phyloP scores from a whole-genome alignment of 148 eudicot species.

The Chenopodium berlandieri region DNA sequence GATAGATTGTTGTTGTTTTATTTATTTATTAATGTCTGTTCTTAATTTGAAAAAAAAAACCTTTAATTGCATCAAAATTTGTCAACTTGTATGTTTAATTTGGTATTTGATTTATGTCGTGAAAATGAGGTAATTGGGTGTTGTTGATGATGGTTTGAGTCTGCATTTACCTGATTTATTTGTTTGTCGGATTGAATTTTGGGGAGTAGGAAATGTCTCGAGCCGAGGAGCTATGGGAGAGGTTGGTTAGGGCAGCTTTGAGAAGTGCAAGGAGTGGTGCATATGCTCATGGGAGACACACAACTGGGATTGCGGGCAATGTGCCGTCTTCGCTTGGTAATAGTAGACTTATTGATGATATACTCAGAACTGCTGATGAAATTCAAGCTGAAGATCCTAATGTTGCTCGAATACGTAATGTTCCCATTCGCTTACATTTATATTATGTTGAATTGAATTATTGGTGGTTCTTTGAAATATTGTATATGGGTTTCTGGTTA shows the following conservation, averaged over 20 bases:
- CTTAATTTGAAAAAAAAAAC: neutral
- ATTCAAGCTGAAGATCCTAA: constrained; percentile 92
- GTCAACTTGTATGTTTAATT: neutral
- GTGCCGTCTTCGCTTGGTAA: constrained; percentile 91
- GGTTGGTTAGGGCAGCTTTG: constrained; percentile 84
- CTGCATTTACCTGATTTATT: neutral
- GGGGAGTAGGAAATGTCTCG: constrained; percentile 68
- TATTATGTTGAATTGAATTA: too few relatives aligned
- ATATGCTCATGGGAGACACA: constrained; percentile 63
- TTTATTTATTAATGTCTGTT: too few relatives aligned
- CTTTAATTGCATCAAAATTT: neutral
- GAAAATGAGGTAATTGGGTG: too few relatives aligned
- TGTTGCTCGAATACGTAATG: constrained; percentile 80
- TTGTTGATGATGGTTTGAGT: neutral
- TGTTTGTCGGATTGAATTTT: neutral
- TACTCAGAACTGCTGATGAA: constrained; percentile 91
- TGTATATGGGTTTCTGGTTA: neutral
- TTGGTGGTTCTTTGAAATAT: too few relatives aligned
- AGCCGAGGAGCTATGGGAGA: constrained; percentile 90
- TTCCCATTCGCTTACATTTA: neutral
- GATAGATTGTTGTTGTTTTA: neutral
- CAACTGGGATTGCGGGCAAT: constrained; percentile 81
- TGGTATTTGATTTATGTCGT: neutral
- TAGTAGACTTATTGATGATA: constrained; percentile 76
- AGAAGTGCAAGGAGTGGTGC: constrained; percentile 63